Percentiles rank a stretch among this genome's conserved stretches.
These are phyloP conservation scores for Lepidium africanum DNA, from an alignment of 345 rosid genomes.

Conservation along the genomic window DNA sequence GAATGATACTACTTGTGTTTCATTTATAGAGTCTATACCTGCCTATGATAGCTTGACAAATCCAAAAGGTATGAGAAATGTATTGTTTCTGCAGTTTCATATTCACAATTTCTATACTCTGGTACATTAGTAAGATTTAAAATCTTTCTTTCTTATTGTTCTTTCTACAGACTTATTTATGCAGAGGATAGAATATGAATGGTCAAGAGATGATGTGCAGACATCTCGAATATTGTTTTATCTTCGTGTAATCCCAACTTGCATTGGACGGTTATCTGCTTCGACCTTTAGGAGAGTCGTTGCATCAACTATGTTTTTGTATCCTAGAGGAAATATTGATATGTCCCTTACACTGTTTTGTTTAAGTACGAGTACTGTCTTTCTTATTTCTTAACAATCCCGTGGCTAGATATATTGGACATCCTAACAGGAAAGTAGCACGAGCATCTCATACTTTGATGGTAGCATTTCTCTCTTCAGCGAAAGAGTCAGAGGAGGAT, in stretches of 20 bases:
- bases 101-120: not conserved
- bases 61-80: constrained; percentile 45
- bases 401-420: constrained; percentile 65
- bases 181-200: constrained; percentile 45
- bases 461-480: constrained; percentile 65
- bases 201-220: constrained; percentile 91
- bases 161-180: constrained; percentile 17
- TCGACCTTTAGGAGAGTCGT: constrained; percentile 51
- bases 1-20: constrained; percentile 51
- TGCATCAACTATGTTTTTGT: constrained; percentile 87
- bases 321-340: constrained; percentile 37
- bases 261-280: constrained; percentile 59
- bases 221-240: constrained; percentile 86
- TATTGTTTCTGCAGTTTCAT: not conserved
- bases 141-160: not conserved
- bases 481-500: constrained; percentile 46
- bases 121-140: not conserved
- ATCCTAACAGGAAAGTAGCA: constrained; percentile 73
- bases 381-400: constrained; percentile 40
- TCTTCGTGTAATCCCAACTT: constrained; percentile 82
- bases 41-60: constrained; percentile 57
- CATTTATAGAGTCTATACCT: constrained; percentile 78
- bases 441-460: constrained; percentile 77
- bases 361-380: not conserved
- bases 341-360: not conserved